phyloP scores from a whole-genome alignment of 164 flowering plant genomes.

The Berberis vulgaris region DNA sequence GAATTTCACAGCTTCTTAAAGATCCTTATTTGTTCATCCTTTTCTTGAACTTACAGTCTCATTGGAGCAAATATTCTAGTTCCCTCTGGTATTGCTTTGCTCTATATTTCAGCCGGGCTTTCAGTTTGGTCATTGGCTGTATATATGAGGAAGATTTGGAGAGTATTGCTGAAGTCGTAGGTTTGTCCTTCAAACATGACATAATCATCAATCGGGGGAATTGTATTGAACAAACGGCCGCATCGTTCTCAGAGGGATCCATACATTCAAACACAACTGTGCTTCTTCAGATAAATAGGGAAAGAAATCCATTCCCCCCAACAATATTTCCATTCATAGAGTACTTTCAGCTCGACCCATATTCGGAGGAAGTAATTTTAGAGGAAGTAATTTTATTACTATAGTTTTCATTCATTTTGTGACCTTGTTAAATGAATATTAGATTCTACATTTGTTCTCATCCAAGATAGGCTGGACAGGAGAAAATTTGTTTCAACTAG shows the following conservation, averaged over 20 bases:
- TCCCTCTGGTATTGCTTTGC: constrained; percentile 60
- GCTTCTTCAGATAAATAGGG: too few relatives aligned
- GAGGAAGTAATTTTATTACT: too few relatives aligned
- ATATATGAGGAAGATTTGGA: constrained; percentile 83
- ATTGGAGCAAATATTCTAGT: constrained; percentile 43
- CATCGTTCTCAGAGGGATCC: too few relatives aligned
- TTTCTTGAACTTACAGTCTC: constrained; percentile 31
- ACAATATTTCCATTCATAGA: too few relatives aligned
- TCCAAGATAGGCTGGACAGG: neutral
- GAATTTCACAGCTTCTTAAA: too few relatives aligned
- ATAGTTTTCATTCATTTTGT: neutral
- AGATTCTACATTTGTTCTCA: neutral
- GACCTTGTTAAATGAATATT: neutral
- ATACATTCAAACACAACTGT: too few relatives aligned
- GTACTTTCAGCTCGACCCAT: too few relatives aligned
- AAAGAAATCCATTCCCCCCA: too few relatives aligned
- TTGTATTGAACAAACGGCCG: neutral
- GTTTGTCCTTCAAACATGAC: neutral
- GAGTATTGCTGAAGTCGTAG: constrained; percentile 55
- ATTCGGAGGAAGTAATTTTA: too few relatives aligned
- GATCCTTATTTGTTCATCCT: too few relatives aligned
- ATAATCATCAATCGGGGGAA: neutral
- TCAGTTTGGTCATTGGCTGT: constrained; percentile 82
- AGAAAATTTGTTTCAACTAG: neutral
- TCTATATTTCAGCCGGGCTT: constrained; percentile 83